Percentiles rank a stretch among this genome's conserved stretches.
These are phyloP conservation scores for Plasmodium blacklocki DNA, from an alignment of 169 alveolate species.

Conservation along the genomic window DNA sequence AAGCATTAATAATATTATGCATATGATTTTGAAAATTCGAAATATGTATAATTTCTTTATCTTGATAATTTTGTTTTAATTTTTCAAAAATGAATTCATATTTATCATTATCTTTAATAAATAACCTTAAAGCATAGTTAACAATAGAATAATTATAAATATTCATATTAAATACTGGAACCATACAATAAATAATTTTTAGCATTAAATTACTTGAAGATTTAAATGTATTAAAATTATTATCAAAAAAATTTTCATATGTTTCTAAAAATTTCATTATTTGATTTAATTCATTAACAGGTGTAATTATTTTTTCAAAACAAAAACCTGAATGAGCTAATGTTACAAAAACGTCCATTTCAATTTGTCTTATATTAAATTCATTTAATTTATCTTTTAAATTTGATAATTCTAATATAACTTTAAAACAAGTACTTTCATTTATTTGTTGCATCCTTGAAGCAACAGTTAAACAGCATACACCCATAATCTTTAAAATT, in stretches of 20 bases:
- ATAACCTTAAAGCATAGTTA: slow-evolving; percentile 51
- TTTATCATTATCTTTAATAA: slow-evolving; percentile 56
- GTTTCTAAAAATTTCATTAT: slow-evolving; percentile 50
- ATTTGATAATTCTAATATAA: slow-evolving; percentile 39
- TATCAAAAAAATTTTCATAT: slow-evolving; percentile 39
- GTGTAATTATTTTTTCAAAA: slow-evolving; percentile 71
- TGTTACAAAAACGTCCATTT: slow-evolving; percentile 69
- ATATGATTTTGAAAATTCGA: slow-evolving; percentile 67
- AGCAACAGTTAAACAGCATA: slow-evolving; percentile 76
- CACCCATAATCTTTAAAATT: slow-evolving; percentile 64
- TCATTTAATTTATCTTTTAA: slow-evolving; percentile 53
- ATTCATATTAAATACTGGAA: slow-evolving; percentile 74
- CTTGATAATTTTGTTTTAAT: slow-evolving; percentile 36
- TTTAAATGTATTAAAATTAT: slow-evolving; percentile 42
- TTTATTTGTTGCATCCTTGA: slow-evolving; percentile 77
- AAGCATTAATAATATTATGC: slow-evolving; percentile 65
- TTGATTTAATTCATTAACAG: slow-evolving; percentile 60
- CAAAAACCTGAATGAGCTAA: slow-evolving; percentile 75
- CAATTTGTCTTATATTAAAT: slow-evolving; percentile 69
- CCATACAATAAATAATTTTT: slow-evolving; percentile 73
- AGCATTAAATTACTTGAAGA: slow-evolving; percentile 62
- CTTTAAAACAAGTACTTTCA: slow-evolving; percentile 69
- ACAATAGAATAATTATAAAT: slow-evolving; percentile 71
- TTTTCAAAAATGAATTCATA: slow-evolving; percentile 32
- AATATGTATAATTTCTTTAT: slow-evolving; percentile 69